phyloP scores from a whole-genome alignment of 495 filamentous ascomycete species.

The Emericellopsis terricola region DNA sequence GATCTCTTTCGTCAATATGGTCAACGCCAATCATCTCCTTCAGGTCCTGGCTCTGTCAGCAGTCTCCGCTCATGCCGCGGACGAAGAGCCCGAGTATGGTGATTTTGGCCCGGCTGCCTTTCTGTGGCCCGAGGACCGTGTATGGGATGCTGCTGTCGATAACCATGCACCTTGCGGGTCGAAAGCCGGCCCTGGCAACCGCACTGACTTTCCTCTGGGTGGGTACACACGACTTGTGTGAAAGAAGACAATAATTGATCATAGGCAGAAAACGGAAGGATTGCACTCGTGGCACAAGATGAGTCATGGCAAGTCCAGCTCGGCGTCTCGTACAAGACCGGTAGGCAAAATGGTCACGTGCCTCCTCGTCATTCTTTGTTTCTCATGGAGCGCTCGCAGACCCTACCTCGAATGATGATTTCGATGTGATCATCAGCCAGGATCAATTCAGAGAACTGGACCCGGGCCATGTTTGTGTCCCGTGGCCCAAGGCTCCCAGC shows the following conservation, averaged over 20 bases:
- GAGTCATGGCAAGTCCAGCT: conserved; percentile 1
- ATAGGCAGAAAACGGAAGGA: conserved; percentile 5
- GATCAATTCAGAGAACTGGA: conserved; percentile 18
- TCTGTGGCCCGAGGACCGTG: conserved; percentile 30
- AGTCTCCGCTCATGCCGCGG: neutral
- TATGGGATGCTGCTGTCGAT: conserved; percentile 21
- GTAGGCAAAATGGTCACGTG: too few relatives aligned
- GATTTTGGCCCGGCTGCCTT: conserved; percentile 27
- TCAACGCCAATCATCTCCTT: neutral
- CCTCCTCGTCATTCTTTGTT: neutral
- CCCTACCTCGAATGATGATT: conserved; percentile 7
- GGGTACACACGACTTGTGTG: neutral
- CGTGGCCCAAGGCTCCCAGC: neutral
- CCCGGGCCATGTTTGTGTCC: conserved; percentile 29
- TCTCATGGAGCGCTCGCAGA: conserved; percentile 2
- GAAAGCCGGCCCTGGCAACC: conserved; percentile 13
- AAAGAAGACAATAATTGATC: conserved; percentile 1
- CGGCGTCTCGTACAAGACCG: conserved; percentile 1
- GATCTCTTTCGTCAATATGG: too few relatives aligned
- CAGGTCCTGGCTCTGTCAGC: neutral
- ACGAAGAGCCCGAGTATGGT: too few relatives aligned
- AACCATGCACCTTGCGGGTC: conserved; percentile 30
- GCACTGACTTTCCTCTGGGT: conserved; percentile 22
- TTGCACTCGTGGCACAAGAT: conserved; percentile 17
- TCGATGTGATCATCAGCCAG: conserved; percentile 11